phyloP scores from a whole-genome alignment of 78 protist genomes.

The Dictyostelium discoideum region DNA sequence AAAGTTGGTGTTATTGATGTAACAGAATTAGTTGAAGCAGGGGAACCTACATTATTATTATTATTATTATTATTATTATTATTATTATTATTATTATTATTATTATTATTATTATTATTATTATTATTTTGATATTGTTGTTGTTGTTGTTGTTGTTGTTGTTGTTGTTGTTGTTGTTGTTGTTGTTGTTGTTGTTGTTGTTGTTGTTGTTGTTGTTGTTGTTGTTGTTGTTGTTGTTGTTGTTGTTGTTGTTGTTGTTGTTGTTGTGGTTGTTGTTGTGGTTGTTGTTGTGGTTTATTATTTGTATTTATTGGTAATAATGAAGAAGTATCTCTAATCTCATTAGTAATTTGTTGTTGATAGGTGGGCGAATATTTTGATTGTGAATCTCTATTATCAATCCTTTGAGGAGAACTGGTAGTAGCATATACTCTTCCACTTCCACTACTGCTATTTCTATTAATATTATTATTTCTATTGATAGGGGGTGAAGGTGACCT shows the following conservation, averaged over 20 bases:
- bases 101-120: background rate
- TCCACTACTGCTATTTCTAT: background rate
- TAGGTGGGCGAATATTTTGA: background rate
- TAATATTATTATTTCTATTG: background rate
- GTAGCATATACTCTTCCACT: background rate
- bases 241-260: background rate
- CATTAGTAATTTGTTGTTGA: background rate
- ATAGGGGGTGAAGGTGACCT: conserved; percentile 23
- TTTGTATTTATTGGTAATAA: background rate
- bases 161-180: background rate
- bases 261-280: background rate
- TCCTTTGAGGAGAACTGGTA: background rate
- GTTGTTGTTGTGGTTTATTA: background rate
- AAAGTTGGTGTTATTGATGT: background rate
- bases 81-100: background rate
- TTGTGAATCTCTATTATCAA: background rate
- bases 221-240: background rate
- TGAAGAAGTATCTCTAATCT: background rate
- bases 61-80: too few species aligned
- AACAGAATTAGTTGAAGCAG: background rate
- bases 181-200: background rate
- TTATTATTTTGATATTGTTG: background rate
- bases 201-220: background rate
- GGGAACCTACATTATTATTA: background rate
- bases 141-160: background rate